Percentiles rank a stretch among this genome's conserved stretches.
Conservation (phyloP, 2,329 filamentous ascomycete species). For the Penicillium sp. region DNA sequence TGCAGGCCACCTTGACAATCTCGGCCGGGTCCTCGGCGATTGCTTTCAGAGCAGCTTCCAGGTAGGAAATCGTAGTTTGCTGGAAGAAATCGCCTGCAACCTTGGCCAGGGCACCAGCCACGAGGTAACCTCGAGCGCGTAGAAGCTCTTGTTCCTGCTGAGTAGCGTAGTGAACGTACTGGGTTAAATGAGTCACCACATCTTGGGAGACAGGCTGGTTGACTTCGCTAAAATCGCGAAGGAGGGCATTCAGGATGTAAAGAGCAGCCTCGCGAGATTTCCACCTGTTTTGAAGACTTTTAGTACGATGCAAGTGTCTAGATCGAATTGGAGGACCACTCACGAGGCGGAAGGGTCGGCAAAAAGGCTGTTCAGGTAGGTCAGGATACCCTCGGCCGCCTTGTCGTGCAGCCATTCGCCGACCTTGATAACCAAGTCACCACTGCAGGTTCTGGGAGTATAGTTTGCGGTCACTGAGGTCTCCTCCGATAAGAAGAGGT, state of each 20-base stretch:
- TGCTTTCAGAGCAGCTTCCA: conserved; percentile 69
- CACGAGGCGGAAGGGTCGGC: conserved; percentile 48
- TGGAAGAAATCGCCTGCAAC: conserved; percentile 62
- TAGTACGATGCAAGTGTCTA: conserved; percentile 6
- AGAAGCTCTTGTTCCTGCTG: conserved; percentile 73
- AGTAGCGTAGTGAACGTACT: conserved; percentile 78
- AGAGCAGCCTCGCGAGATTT: conserved; percentile 78
- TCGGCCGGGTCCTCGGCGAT: conserved; percentile 78
- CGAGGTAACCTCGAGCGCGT: conserved; percentile 82
- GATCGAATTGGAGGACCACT: conserved; percentile 16
- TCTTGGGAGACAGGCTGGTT: conserved; percentile 70
- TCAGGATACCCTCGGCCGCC: conserved; percentile 76
- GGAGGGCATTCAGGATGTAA: conserved; percentile 81
- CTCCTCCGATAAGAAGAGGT: conserved; percentile 92
- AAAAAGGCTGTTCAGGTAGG: conserved; percentile 76
- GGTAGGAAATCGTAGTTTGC: conserved; percentile 42
- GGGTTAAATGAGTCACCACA: conserved; percentile 73
- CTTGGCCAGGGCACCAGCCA: conserved; percentile 77
- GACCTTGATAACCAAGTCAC: conserved; percentile 88
- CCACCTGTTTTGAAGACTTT: conserved; percentile 51
- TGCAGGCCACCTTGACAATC: conserved; percentile 87
- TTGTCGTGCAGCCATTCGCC: conserved; percentile 83
- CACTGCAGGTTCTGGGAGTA: conserved; percentile 88
- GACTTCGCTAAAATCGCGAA: conserved; percentile 81
- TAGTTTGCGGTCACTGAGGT: conserved; percentile 95